These are phyloP conservation scores for Silene vulgaris DNA, from an alignment of 179 eudicot species.

Conservation along the genomic window DNA sequence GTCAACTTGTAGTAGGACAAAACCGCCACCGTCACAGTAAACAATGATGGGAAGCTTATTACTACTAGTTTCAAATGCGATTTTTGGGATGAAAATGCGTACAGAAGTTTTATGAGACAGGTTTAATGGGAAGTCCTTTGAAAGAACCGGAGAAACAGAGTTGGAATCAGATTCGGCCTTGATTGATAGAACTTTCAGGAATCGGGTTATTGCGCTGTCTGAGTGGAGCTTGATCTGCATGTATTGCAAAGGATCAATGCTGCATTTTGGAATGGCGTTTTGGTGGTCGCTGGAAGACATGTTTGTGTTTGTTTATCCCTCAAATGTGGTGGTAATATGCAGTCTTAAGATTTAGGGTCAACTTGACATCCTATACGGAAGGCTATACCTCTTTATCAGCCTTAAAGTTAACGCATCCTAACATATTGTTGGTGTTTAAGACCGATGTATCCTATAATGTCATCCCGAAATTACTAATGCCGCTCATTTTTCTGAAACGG, in stretches of 20 bases:
- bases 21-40: slow-evolving; percentile 47
- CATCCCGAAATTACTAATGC: no score
- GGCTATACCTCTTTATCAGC: no score
- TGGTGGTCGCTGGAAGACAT: neutral
- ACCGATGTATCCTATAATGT: no score
- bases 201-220: slow-evolving; percentile 38
- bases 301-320: neutral
- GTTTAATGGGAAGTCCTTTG: slow-evolving; percentile 35
- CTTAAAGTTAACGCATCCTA: neutral
- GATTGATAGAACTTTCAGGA: slow-evolving; percentile 6
- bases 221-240: slow-evolving; percentile 28
- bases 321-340: neutral
- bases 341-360: no score
- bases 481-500: no score
- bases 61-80: slow-evolving; percentile 1
- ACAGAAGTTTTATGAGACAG: slow-evolving; percentile 26
- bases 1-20: slow-evolving; percentile 31
- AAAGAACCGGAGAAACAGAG: slow-evolving; percentile 23
- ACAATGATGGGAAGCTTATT: slow-evolving; percentile 34
- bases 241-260: slow-evolving; percentile 34
- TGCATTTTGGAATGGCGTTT: slow-evolving; percentile 25
- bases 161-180: slow-evolving; percentile 29
- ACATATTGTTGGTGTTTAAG: no score
- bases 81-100: slow-evolving; percentile 33
- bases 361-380: no score